Evolutionary conservation across 192 early-diverging fungal species (phyloP).

Genomic region (Spizellomyces sp.): DNA sequence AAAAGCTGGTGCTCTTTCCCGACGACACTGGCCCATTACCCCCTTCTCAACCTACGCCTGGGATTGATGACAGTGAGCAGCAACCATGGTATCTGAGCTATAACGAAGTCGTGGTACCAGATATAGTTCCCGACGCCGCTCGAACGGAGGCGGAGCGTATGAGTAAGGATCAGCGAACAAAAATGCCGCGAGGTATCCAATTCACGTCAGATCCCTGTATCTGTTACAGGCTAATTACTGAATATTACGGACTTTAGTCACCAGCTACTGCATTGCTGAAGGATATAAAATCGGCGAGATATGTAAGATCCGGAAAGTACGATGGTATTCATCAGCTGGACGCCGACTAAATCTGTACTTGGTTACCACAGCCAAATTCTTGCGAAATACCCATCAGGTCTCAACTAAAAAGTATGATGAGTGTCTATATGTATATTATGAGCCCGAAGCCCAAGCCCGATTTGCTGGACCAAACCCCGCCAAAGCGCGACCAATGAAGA

Average conservation of each 20-base stretch:
- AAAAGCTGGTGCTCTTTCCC: slow-evolving; percentile 90
- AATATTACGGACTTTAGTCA: slow-evolving; percentile 26
- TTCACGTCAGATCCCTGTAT: neutral
- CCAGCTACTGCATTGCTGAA: slow-evolving; percentile 49
- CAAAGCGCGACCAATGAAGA: neutral
- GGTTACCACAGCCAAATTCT: slow-evolving; percentile 20
- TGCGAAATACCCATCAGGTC: slow-evolving; percentile 36
- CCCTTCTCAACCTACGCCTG: slow-evolving; percentile 13
- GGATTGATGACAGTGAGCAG: slow-evolving; percentile 21
- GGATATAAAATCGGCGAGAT: slow-evolving; percentile 38
- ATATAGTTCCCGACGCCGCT: slow-evolving; percentile 14
- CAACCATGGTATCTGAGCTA: slow-evolving; percentile 18
- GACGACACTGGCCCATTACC: slow-evolving; percentile 52
- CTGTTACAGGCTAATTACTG: neutral
- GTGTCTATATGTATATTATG: slow-evolving; percentile 51
- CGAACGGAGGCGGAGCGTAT: slow-evolving; percentile 53
- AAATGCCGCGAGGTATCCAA: slow-evolving; percentile 10
- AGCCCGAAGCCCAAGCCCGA: slow-evolving; percentile 11
- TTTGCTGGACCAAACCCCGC: neutral
- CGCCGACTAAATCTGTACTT: no score
- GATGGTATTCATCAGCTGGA: no score
- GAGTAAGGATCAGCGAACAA: slow-evolving; percentile 66
- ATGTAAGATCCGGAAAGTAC: neutral
- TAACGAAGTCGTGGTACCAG: slow-evolving; percentile 25
- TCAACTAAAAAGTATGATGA: slow-evolving; percentile 49